Conservation (phyloP, 768 basidiomycete species). For the Termitomyces sp. region DNA sequence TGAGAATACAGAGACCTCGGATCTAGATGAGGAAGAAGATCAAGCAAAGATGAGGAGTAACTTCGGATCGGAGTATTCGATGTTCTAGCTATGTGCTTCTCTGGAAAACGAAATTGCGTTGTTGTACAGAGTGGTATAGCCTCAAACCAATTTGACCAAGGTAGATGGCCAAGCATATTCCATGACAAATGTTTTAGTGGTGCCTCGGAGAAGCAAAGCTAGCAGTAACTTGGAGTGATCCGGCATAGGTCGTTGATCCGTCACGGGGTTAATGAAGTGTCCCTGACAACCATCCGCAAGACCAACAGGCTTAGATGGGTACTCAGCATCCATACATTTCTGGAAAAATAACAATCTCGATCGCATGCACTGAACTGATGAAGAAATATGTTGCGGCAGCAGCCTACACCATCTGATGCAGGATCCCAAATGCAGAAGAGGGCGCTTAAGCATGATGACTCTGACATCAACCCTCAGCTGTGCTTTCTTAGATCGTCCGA, state of each 20-base stretch:
- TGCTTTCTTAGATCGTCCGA: background rate
- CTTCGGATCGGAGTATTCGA: too few species aligned
- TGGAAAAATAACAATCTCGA: background rate
- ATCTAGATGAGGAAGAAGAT: background rate
- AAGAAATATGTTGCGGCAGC: background rate
- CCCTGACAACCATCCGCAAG: background rate
- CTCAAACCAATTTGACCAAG: background rate
- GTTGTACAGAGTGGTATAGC: too few species aligned
- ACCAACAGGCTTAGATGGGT: background rate
- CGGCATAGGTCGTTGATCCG: background rate
- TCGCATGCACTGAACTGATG: background rate
- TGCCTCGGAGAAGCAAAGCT: background rate
- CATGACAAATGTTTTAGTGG: background rate
- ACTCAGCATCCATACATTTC: background rate
- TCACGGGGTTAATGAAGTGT: background rate
- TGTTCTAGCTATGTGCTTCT: background rate
- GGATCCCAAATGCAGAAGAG: too few species aligned
- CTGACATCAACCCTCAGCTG: background rate
- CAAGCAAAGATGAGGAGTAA: background rate
- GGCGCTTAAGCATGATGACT: background rate
- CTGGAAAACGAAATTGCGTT: background rate
- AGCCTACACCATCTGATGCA: background rate
- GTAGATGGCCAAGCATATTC: background rate
- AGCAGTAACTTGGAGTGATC: background rate
- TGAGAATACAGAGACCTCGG: background rate